Evolutionary conservation across 192 early-diverging fungal species (phyloP).

Genomic region (Backusella luteola): DNA sequence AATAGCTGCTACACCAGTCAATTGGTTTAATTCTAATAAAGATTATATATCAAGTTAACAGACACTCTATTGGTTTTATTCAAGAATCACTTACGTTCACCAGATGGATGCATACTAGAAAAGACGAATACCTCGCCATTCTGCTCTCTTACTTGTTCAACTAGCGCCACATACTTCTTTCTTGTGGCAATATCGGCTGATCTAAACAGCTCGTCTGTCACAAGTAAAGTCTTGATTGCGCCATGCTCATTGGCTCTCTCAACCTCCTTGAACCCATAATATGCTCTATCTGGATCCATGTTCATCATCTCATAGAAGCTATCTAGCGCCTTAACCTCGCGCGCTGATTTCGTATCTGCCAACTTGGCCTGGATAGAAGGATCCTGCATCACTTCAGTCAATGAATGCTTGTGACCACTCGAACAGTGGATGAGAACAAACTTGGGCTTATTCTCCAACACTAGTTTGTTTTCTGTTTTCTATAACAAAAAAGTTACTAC

Average conservation of each 20-base stretch:
- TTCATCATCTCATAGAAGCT: constrained; percentile 90
- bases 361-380: constrained; percentile 73
- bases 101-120: constrained; percentile 91
- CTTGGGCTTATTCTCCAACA: constrained; percentile 86
- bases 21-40: constrained; percentile 74
- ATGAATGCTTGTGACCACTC: constrained; percentile 94
- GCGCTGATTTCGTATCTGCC: constrained; percentile 89
- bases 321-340: constrained; percentile 79
- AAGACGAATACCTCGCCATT: constrained; percentile 86
- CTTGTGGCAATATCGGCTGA: constrained; percentile 84
- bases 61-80: no score
- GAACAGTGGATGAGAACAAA: constrained; percentile 91
- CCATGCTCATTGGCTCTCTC: constrained; percentile 78
- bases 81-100: constrained; percentile 69
- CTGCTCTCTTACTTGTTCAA: constrained; percentile 72
- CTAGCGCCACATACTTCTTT: constrained; percentile 82
- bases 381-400: constrained; percentile 91
- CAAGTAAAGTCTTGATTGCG: constrained; percentile 84
- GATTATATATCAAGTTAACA: background rate
- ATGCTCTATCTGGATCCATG: constrained; percentile 85
- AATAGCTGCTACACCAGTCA: constrained; percentile 94
- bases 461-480: constrained; percentile 76
- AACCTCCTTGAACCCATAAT: constrained; percentile 91
- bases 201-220: constrained; percentile 93
- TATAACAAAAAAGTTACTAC: constrained; percentile 2